These are phyloP conservation scores for Tetrapisispora nanseiensis DNA, from an alignment of 805 yeast genomes.

Conservation along the genomic window DNA sequence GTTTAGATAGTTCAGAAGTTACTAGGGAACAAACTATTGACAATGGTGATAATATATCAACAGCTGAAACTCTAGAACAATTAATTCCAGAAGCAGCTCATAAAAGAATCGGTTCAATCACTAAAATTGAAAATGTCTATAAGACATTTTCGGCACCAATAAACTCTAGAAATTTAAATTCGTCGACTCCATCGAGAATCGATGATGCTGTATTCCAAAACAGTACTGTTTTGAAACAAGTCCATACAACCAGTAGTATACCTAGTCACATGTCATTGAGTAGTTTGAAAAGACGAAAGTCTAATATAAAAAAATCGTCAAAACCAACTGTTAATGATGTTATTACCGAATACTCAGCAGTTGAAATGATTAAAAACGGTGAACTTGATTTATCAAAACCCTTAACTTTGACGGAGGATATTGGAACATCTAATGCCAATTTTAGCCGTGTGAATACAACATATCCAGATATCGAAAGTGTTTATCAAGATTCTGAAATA, in stretches of 20 bases:
- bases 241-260: background rate
- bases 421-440: constrained; percentile 17
- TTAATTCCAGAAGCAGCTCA: constrained; percentile 1
- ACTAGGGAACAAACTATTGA: background rate
- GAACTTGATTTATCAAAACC: constrained; percentile 27
- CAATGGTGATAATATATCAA: background rate
- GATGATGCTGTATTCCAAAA: constrained; percentile 1
- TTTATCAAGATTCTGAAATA: background rate
- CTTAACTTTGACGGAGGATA: constrained; percentile 21
- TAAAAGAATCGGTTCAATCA: background rate
- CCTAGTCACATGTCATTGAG: background rate
- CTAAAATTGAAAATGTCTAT: background rate
- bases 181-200: background rate
- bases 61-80: background rate
- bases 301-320: background rate
- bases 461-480: background rate
- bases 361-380: constrained; percentile 21
- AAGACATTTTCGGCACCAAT: constrained; percentile 3
- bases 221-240: background rate
- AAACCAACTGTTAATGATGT: constrained; percentile 7
- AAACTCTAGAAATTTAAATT: background rate
- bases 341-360: constrained; percentile 34
- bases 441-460: constrained; percentile 5
- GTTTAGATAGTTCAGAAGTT: constrained; percentile 1
- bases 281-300: background rate